These are phyloP conservation scores for Cardamine resedifolia DNA, from an alignment of 345 rosid genomes.

Conservation along the genomic window DNA sequence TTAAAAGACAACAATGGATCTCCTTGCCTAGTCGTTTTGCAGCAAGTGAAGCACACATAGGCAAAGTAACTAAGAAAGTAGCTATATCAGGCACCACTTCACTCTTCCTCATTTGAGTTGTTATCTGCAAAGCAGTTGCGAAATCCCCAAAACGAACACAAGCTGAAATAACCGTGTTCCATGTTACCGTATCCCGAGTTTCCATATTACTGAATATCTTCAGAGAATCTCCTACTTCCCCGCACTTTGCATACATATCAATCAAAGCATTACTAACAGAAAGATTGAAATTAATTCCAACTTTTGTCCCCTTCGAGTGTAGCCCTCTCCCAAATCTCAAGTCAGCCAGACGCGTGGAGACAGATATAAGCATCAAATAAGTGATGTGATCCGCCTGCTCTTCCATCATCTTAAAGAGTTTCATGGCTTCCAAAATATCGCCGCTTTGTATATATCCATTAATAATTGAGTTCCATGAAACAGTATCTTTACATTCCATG, in stretches of 20 bases:
- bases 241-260: slow-evolving; percentile 65
- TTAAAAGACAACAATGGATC: slow-evolving; percentile 53
- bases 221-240: slow-evolving; percentile 42
- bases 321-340: slow-evolving; percentile 44
- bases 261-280: slow-evolving; percentile 54
- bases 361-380: slow-evolving; percentile 47
- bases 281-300: slow-evolving; percentile 46
- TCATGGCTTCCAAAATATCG: slow-evolving; percentile 43
- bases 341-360: slow-evolving; percentile 42
- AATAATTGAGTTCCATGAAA: slow-evolving; percentile 68
- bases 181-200: slow-evolving; percentile 51
- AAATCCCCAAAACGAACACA: slow-evolving; percentile 54
- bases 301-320: slow-evolving; percentile 51
- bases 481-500: slow-evolving; percentile 50
- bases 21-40: slow-evolving; percentile 64
- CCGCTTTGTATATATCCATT: slow-evolving; percentile 47
- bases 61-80: slow-evolving; percentile 54
- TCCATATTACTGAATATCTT: slow-evolving; percentile 49
- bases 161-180: slow-evolving; percentile 63
- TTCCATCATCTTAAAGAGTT: slow-evolving; percentile 50
- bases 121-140: slow-evolving; percentile 46
- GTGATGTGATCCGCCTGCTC: slow-evolving; percentile 53
- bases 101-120: slow-evolving; percentile 45
- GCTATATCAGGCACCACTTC: slow-evolving; percentile 47
- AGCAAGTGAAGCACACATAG: slow-evolving; percentile 56